phyloP scores from a whole-genome alignment of 768 basidiomycete genomes.

The Tricholomella constricta region DNA sequence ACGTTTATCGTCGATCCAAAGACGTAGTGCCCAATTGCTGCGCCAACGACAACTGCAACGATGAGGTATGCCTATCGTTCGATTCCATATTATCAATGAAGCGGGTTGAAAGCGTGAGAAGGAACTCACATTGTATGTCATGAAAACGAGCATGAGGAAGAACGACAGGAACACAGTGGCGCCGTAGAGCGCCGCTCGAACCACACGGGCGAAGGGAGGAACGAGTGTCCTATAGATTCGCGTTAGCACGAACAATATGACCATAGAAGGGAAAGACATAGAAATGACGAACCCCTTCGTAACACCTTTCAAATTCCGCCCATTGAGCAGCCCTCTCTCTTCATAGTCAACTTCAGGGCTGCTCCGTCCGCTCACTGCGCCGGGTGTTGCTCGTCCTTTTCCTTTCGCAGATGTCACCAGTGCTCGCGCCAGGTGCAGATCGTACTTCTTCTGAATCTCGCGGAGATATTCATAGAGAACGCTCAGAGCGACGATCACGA shows the following conservation, averaged over 20 bases:
- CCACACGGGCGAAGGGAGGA: constrained; percentile 48
- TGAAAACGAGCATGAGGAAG: constrained; percentile 94
- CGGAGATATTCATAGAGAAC: constrained; percentile 83
- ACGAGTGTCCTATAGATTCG: constrained; percentile 51
- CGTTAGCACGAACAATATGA: background rate
- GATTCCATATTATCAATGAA: background rate
- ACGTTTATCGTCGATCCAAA: constrained; percentile 69
- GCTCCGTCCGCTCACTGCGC: constrained; percentile 36
- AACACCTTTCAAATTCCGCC: constrained; percentile 39
- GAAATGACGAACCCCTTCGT: constrained; percentile 43
- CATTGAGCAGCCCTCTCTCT: constrained; percentile 55
- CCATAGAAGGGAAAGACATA: background rate
- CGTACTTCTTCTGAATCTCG: constrained; percentile 58
- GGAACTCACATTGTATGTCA: constrained; percentile 85
- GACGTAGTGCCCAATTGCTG: constrained; percentile 79
- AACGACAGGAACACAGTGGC: constrained; percentile 75
- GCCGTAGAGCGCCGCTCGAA: constrained; percentile 75
- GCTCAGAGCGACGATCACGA: constrained; percentile 65
- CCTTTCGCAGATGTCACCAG: constrained; percentile 49
- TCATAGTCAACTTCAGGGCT: constrained; percentile 48
- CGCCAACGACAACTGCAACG: constrained; percentile 76
- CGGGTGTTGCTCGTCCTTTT: constrained; percentile 34
- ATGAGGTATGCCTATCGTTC: constrained; percentile 78
- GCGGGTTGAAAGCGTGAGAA: background rate
- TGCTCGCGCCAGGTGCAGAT: constrained; percentile 54